These are phyloP conservation scores for Phoma sp. DNA, from an alignment of 2,329 filamentous ascomycete genomes.

Conservation along the genomic window DNA sequence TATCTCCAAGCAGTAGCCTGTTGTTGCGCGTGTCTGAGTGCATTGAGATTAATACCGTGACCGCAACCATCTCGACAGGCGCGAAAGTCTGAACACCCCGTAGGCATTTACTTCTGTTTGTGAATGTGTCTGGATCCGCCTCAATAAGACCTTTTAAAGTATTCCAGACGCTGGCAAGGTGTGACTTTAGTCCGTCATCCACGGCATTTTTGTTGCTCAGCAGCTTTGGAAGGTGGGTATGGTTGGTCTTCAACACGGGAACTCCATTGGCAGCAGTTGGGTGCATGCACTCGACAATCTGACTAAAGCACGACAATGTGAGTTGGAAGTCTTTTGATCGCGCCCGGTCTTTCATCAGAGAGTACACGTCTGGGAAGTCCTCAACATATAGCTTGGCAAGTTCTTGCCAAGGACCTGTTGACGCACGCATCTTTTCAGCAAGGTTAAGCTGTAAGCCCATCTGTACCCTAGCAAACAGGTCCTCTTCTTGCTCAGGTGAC, in stretches of 20 bases:
- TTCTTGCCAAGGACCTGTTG: slow-evolving; percentile 56
- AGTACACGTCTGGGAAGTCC: slow-evolving; percentile 51
- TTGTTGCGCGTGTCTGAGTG: slow-evolving; percentile 39
- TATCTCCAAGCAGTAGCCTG: slow-evolving; percentile 39
- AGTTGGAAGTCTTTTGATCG: slow-evolving; percentile 46
- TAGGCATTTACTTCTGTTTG: slow-evolving; percentile 35
- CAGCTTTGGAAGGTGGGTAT: slow-evolving; percentile 31
- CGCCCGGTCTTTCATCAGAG: slow-evolving; percentile 36
- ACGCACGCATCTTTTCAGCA: slow-evolving; percentile 57
- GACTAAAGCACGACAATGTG: slow-evolving; percentile 45
- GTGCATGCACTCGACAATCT: slow-evolving; percentile 47
- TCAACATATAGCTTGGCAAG: slow-evolving; percentile 53
- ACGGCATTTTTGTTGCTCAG: slow-evolving; percentile 36
- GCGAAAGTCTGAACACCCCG: slow-evolving; percentile 43
- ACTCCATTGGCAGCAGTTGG: slow-evolving; percentile 32
- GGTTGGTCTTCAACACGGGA: slow-evolving; percentile 34
- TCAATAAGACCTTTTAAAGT: slow-evolving; percentile 39
- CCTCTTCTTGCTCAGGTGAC: slow-evolving; percentile 54
- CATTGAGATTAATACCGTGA: slow-evolving; percentile 44
- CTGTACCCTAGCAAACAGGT: slow-evolving; percentile 58
- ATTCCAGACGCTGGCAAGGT: slow-evolving; percentile 44
- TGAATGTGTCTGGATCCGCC: slow-evolving; percentile 38
- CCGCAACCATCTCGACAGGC: slow-evolving; percentile 47
- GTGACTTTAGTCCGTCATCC: slow-evolving; percentile 40
- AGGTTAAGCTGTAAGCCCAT: slow-evolving; percentile 54